A percentile compares a stretch with the other conserved stretches of the same genome.
phyloP scores from a whole-genome alignment of 31 red algal genomes.

The Porphyra umbilicalis region DNA sequence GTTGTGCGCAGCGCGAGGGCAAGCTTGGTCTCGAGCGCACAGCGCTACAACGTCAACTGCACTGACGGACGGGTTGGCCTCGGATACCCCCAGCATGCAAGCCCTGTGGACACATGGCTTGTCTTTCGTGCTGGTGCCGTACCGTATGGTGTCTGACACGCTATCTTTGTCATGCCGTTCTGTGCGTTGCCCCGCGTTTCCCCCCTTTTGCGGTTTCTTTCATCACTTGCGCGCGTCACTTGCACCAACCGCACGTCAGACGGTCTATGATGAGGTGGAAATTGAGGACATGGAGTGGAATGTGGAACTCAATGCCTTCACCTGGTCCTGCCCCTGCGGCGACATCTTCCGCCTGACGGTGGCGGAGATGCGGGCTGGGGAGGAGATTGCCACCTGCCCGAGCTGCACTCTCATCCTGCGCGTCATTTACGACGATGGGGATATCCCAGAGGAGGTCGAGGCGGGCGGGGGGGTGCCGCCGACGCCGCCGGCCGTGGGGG shows the following conservation, averaged over 20 bases:
- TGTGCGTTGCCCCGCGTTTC: too few species aligned
- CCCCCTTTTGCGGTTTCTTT: background rate
- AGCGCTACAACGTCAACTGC: too few species aligned
- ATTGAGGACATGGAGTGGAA: conserved; percentile 93
- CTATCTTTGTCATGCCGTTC: too few species aligned
- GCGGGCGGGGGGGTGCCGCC: background rate
- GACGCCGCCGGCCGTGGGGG: background rate
- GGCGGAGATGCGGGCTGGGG: conserved; percentile 62
- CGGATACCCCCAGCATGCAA: too few species aligned
- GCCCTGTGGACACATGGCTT: too few species aligned
- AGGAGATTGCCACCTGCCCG: conserved; percentile 86
- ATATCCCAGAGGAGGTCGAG: background rate
- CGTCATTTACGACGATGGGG: conserved; percentile 76
- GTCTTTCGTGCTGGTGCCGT: too few species aligned
- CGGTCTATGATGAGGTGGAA: conserved; percentile 93
- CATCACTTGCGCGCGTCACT: background rate
- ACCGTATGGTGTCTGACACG: too few species aligned
- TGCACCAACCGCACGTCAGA: conserved; percentile 17
- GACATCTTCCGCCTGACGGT: conserved; percentile 82
- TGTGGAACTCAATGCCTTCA: conserved; percentile 33
- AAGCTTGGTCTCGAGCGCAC: too few species aligned
- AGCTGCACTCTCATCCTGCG: conserved; percentile 74
- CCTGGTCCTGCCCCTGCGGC: conserved; percentile 89
- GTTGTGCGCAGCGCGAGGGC: too few species aligned
- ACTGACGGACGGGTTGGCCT: too few species aligned